Percentiles rank a stretch among this genome's conserved stretches.
Evolutionary conservation across 2,329 filamentous ascomycete genomes (phyloP).

Genomic region (Claviceps capensis): DNA sequence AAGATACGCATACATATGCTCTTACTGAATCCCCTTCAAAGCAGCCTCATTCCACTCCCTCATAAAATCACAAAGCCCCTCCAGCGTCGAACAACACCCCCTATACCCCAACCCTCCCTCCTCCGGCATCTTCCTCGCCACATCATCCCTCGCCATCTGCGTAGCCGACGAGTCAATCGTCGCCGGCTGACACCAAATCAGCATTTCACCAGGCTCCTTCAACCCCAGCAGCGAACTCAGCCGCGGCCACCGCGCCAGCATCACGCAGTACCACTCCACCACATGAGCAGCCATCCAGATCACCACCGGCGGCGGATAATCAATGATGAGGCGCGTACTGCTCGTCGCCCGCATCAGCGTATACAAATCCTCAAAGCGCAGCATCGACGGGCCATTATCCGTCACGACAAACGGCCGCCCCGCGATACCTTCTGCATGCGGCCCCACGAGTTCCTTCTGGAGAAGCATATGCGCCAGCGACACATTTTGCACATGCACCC

Average conservation of each 20-base stretch:
- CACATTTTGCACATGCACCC: conserved; percentile 36
- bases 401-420: conserved; percentile 37
- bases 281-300: conserved; percentile 18
- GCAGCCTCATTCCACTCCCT: conserved; percentile 23
- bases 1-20: neutral
- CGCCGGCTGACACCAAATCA: conserved; percentile 27
- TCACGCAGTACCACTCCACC: conserved; percentile 10
- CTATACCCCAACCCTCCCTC: conserved; percentile 29
- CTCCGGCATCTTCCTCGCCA: conserved; percentile 21
- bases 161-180: conserved; percentile 23
- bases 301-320: conserved; percentile 21
- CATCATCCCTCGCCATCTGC: conserved; percentile 22
- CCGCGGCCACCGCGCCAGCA: conserved; percentile 8
- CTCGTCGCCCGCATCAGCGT: conserved; percentile 17
- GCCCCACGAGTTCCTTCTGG: conserved; percentile 33
- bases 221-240: conserved; percentile 12
- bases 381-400: conserved; percentile 30
- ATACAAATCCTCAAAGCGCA: conserved; percentile 27
- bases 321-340: conserved; percentile 18
- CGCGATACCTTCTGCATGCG: conserved; percentile 20
- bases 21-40: neutral
- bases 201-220: conserved; percentile 19
- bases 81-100: conserved; percentile 22
- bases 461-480: conserved; percentile 39
- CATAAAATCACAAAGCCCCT: conserved; percentile 27